phyloP scores from a whole-genome alignment of 106 monocot species.

The Acorus calamus region DNA sequence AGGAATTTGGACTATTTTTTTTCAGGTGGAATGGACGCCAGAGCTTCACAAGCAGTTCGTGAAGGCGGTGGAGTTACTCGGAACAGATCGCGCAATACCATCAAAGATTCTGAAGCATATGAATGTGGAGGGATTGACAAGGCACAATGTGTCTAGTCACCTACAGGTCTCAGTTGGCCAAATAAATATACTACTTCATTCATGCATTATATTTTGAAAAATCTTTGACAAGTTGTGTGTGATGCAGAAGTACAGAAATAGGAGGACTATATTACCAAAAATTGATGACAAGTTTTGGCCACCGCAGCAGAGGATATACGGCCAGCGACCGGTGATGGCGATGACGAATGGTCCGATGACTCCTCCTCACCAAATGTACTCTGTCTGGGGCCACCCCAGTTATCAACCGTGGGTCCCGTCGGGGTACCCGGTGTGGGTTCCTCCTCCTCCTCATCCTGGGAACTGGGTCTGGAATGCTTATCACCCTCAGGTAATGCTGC shows the following conservation, averaged over 20 bases:
- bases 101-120: slow-evolving; percentile 88
- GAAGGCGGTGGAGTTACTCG: slow-evolving; percentile 72
- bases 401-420: slow-evolving; percentile 25
- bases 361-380: slow-evolving; percentile 22
- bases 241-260: slow-evolving; percentile 74
- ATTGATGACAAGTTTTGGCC: slow-evolving; percentile 37
- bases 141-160: slow-evolving; percentile 93
- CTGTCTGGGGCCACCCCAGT: slow-evolving; percentile 43
- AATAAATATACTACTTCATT: not conserved
- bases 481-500: no score
- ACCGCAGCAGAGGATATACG: slow-evolving; percentile 17
- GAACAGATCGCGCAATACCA: slow-evolving; percentile 78
- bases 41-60: slow-evolving; percentile 70
- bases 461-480: slow-evolving; percentile 49
- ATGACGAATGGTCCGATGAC: slow-evolving; percentile 28
- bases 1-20: not conserved
- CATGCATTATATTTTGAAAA: not conserved
- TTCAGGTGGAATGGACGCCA: slow-evolving; percentile 84
- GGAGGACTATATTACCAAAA: slow-evolving; percentile 49
- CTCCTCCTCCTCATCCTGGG: slow-evolving; percentile 23
- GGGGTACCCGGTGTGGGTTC: slow-evolving; percentile 31
- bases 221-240: not conserved
- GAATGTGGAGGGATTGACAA: slow-evolving; percentile 88
- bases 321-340: slow-evolving; percentile 34
- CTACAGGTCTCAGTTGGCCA: slow-evolving; percentile 41